Evolutionary conservation across 2,329 filamentous ascomycete species (phyloP), one percentile per base, ranked within the genome.

Genomic region (Magnaporthiopsis rhizophila): DNA sequence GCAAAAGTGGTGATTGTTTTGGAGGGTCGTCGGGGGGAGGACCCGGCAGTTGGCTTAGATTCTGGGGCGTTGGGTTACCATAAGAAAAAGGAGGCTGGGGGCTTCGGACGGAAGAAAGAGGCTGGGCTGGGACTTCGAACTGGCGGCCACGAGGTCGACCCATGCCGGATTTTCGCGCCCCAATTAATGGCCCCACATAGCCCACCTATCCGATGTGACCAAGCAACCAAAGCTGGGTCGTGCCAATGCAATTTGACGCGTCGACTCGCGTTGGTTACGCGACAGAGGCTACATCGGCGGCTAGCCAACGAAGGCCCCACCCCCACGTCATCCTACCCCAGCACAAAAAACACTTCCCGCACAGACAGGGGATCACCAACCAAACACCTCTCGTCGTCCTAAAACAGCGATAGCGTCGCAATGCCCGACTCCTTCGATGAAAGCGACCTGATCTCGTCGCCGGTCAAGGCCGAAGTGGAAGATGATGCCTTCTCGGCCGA

Each of bases 401-500:
- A 60, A 21, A 26, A 60, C 13, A 13, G 24, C 32, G 58, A 60
- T n/a, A 13, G 24, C 58, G 58, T 12, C 58, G 30, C 36, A 24
- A 64, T 64, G 57, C 36, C 57, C n/a, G 21, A 56, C 26, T 30
- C 57, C 2, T 59, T 59, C 36, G 68, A 70, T 64, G 66, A 66
- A 61, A 69, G 68, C 56, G 66, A 66, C 18, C 63, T 69, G 11
- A 65, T 70, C 30, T 70, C 69, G 59, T 71, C 69, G 45, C 69
- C 53, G 61, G 66, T 64, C 21, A 65, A 66, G 65, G 56, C 58
- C 18, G 63, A 62, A 28, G 67, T 65, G 21, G 68, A 70, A 24
- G 72, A 74, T 76, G 68, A 78, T 78, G 0, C 79, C 82, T 12
- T 81, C 76, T 69, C 85, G 79, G 26, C 80, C 75, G 68, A 83